Evolutionary conservation across 202 grass and related monocot genomes (phyloP), one percentile per base, ranked within the genome.

Genomic region (Schoenoplectus tabernaemontani): DNA sequence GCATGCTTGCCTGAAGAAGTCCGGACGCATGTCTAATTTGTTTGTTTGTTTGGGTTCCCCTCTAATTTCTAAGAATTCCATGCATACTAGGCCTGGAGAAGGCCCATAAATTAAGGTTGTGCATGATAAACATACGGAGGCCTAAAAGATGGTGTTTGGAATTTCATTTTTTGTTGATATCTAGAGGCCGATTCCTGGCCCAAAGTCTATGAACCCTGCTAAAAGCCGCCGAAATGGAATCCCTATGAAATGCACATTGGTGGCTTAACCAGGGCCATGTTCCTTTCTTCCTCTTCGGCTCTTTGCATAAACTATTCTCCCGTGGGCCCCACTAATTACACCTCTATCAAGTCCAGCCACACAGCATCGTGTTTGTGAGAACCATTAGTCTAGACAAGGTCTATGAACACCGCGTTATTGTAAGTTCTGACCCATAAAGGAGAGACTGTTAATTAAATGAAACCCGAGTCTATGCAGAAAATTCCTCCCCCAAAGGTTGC

Each of bases 181-280:
- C 7, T 34, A 34, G 30, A 34, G 28, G 59, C 59, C 28, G 12
- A 33, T 20, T 57, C 7, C 11, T 2, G 16, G 65, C 39, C 65
- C 65, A 69, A 44, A 69, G 4, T 1, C n/a, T 67, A 41, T 22
- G 17, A 67, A 23, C 20, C 60, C 51, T 8, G 51, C 32, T 23
- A 17, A 72, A 48, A 72, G 67, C 23, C 67, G 23, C 77, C 37
- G 9, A 64, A 80, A 46, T 34, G 59, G 38, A 39, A 59, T 47
- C 12, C 24, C 15, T 57, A 65, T 36, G 23, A 64, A 64, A 80
- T 64, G 39, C 24, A 44, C 59, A 80, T 9, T 80, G 78, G 11
- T 80, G 78, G 78, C 59, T 24, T 65, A 53, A 32, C 8, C 36
- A 80, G 20, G 65, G 59, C 78, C 59, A 47, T 65, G 48, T 64